Base-by-base conservation (phyloP, 2,329 filamentous ascomycete species). In the Drechslerella stenobrocha region DNA sequence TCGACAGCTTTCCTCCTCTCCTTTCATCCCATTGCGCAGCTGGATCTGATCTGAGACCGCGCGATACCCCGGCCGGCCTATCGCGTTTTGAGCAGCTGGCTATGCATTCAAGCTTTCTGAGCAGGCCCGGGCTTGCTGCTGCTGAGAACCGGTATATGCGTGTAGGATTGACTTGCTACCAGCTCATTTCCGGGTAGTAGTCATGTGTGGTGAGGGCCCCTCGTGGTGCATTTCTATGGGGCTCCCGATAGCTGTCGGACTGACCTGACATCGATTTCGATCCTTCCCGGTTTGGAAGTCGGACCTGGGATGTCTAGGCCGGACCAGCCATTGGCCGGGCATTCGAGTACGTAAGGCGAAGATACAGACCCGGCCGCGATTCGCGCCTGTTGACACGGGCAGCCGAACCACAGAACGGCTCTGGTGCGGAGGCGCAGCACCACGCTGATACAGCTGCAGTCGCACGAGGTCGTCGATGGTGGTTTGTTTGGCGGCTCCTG, bases 51-150 rank as follows among this genome's bases (percentile, higher is more conserved):
- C 15, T 18, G 23, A 22, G 23, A 48, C n/a, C 51, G 32, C 63
- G 24, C 44, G 26, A 56, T 53, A 24, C 15, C 24, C 53, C 48
- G 18, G 26, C 11, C 44, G 34, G 30, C 63, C 50, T 56, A 67
- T 60, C 42, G 45, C 55, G 30, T 20, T 67, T 67, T 48, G 26
- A 60, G 63, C 51, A 67, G 63, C 55, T 56, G 63, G 46, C 37
- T 44, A 60, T 28, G 55, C 55, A 56, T 51, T 60, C 55, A 67
- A 67, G 63, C 63, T 67, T 60, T 67, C 52, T 67, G 45, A 46
- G 42, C 56, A 32, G 40, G 15, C 23, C 15, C 47, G 20, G 32
- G 9, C 42, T 47, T 30, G 55, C 42, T 20, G n/a, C n/a, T n/a
- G n/a, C n/a, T n/a, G 20, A 40, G 3, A 20, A 20, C 15, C 15